Percentiles rank a stretch among this genome's conserved stretches.
Evolutionary conservation across 2,329 filamentous ascomycete genomes (phyloP).

Genomic region (Ceratocystis cubensis): DNA sequence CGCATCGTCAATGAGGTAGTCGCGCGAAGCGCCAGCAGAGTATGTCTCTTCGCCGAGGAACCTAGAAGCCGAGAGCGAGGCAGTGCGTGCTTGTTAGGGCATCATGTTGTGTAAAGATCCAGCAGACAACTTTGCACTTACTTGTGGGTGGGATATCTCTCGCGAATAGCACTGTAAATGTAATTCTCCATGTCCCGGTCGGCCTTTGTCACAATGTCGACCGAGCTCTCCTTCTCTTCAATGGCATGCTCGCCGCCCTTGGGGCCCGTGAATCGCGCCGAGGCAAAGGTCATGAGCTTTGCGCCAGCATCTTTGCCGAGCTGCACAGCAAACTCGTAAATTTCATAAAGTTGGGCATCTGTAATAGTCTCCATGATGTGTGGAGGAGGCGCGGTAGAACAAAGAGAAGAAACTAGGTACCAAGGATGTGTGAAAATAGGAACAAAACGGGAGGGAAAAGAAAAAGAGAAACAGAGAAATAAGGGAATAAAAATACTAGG

Average conservation of each 20-base stretch:
- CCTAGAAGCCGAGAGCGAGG: conserved; percentile 29
- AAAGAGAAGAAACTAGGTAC: neutral
- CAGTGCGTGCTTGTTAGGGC: neutral
- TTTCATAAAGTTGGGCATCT: conserved; percentile 9
- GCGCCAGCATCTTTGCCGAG: conserved; percentile 57
- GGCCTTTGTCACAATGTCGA: conserved; percentile 66
- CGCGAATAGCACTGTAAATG: conserved; percentile 32
- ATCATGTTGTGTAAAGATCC: neutral
- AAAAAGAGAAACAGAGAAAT: neutral
- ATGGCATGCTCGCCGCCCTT: conserved; percentile 22
- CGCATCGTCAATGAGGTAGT: conserved; percentile 50
- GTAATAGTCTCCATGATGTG: conserved; percentile 7
- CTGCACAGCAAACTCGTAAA: conserved; percentile 55
- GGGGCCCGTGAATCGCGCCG: conserved; percentile 36
- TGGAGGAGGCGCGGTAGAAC: neutral
- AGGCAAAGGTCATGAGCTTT: conserved; percentile 52
- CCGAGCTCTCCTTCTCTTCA: conserved; percentile 58
- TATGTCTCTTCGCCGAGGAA: conserved; percentile 72
- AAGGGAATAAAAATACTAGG: neutral
- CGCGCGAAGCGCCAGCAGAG: conserved; percentile 51
- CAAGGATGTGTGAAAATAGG: neutral
- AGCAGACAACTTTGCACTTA: conserved; percentile 30
- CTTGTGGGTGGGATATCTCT: conserved; percentile 54
- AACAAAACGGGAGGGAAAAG: conserved; percentile 16
- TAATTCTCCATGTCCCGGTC: conserved; percentile 46